A percentile compares a stretch with the other conserved stretches of the same genome.
These are phyloP conservation scores for Diplocarpon rosae DNA, from an alignment of 2,329 filamentous ascomycete species.

Conservation along the genomic window DNA sequence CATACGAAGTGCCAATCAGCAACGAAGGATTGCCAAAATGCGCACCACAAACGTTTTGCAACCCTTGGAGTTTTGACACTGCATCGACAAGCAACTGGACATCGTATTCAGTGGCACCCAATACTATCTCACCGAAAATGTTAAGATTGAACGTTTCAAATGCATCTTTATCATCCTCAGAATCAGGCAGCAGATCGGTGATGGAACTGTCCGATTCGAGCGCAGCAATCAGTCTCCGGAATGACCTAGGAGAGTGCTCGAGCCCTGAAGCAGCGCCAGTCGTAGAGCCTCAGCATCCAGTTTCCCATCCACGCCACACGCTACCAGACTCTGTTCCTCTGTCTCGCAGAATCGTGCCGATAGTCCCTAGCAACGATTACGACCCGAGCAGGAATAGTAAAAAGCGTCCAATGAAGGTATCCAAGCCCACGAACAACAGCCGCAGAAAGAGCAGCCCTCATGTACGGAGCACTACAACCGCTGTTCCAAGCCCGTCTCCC, in stretches of 20 bases:
- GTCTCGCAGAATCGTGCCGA: constrained; percentile 4
- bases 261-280: constrained; percentile 3
- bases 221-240: constrained; percentile 3
- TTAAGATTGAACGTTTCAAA: constrained; percentile 15
- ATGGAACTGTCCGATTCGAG: constrained; percentile 11
- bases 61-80: constrained; percentile 8
- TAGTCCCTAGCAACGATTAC: constrained; percentile 12
- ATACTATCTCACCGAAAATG: constrained; percentile 21
- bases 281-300: constrained; percentile 8
- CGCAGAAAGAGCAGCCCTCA: constrained; percentile 3
- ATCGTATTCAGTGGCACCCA: constrained; percentile 5
- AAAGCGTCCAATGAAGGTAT: constrained; percentile 7
- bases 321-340: constrained; percentile 13
- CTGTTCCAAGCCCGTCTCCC: background rate
- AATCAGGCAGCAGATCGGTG: constrained; percentile 13
- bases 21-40: constrained; percentile 15
- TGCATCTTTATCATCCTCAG: constrained; percentile 11
- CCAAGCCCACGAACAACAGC: background rate
- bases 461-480: background rate
- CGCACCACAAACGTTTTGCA: constrained; percentile 3
- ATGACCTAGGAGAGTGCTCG: constrained; percentile 8
- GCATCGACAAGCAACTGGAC: constrained; percentile 8
- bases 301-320: constrained; percentile 11
- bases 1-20: constrained; percentile 2
- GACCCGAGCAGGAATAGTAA: constrained; percentile 3